A percentile compares a stretch with the other conserved stretches of the same genome.
Evolutionary conservation across 148 eudicot genomes (phyloP).

Genomic region (Persicaria tinctoria): DNA sequence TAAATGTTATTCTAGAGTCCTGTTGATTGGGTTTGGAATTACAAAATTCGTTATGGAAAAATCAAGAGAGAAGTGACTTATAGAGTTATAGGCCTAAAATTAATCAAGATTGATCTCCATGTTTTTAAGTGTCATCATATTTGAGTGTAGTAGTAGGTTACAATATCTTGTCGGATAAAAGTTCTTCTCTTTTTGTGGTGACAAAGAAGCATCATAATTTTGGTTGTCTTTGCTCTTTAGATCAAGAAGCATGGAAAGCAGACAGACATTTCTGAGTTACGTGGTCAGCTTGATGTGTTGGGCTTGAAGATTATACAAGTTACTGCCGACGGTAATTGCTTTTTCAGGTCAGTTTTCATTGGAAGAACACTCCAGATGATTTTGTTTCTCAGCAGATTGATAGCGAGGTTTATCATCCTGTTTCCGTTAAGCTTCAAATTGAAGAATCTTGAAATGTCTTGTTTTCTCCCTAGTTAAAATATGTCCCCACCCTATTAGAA

Average conservation of each 20-base stretch:
- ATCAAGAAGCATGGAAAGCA: slow-evolving; percentile 63
- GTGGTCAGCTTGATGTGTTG: slow-evolving; percentile 70
- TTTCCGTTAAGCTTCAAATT: slow-evolving; percentile 2
- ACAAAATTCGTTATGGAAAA: background rate
- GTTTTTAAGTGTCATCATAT: background rate
- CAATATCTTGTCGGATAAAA: background rate
- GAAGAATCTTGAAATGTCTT: background rate
- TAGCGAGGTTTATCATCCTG: background rate
- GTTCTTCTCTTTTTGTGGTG: background rate
- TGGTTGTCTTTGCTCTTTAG: slow-evolving; percentile 30
- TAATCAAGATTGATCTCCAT: background rate
- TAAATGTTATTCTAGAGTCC: background rate
- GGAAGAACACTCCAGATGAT: background rate
- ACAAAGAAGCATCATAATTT: background rate
- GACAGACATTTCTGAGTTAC: slow-evolving; percentile 50
- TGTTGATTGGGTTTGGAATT: slow-evolving; percentile 8
- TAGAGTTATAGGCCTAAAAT: background rate
- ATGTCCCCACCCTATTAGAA: background rate
- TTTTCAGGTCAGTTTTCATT: slow-evolving; percentile 73
- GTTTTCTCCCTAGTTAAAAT: background rate
- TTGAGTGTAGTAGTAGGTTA: background rate
- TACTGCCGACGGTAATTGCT: slow-evolving; percentile 91
- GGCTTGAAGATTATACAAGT: slow-evolving; percentile 80
- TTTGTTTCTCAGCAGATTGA: background rate
- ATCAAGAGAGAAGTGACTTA: background rate